Evolutionary conservation across 805 yeast genomes (phyloP).

Genomic region (Scheffersomyces lignosus): DNA sequence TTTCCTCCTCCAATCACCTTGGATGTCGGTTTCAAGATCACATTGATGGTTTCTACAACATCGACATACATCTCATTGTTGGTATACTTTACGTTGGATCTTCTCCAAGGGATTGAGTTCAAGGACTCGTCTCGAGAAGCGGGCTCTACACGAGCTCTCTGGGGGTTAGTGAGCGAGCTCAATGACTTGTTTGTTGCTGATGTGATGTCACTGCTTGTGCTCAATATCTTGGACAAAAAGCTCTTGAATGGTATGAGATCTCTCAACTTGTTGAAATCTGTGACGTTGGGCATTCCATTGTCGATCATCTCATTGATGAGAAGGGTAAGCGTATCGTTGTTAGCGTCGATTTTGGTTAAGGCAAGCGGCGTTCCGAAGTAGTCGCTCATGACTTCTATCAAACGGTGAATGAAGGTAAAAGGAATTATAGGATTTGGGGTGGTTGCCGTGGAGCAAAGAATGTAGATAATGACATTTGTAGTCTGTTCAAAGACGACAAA

Average conservation of each 20-base stretch:
- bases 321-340: constrained; percentile 68
- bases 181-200: constrained; percentile 20
- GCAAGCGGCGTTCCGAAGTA: constrained; percentile 61
- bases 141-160: constrained; percentile 1
- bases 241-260: constrained; percentile 70
- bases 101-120: constrained; percentile 71
- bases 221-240: constrained; percentile 52
- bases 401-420: constrained; percentile 48
- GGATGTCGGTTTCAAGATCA: constrained; percentile 44
- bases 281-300: constrained; percentile 68
- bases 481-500: constrained; percentile 23
- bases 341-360: constrained; percentile 59
- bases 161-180: constrained; percentile 14
- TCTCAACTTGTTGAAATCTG: constrained; percentile 68
- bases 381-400: constrained; percentile 53
- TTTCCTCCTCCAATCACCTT: constrained; percentile 8
- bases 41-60: constrained; percentile 62
- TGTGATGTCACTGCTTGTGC: constrained; percentile 38
- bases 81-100: constrained; percentile 64
- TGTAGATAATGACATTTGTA: constrained; percentile 24
- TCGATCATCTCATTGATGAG: constrained; percentile 78
- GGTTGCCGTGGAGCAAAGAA: constrained; percentile 22
- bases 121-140: constrained; percentile 6
- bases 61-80: constrained; percentile 88
- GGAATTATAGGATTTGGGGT: constrained; percentile 53